phyloP scores from a whole-genome alignment of 108 stramenopile genomes.

The Pseudonitzschia pungens region DNA sequence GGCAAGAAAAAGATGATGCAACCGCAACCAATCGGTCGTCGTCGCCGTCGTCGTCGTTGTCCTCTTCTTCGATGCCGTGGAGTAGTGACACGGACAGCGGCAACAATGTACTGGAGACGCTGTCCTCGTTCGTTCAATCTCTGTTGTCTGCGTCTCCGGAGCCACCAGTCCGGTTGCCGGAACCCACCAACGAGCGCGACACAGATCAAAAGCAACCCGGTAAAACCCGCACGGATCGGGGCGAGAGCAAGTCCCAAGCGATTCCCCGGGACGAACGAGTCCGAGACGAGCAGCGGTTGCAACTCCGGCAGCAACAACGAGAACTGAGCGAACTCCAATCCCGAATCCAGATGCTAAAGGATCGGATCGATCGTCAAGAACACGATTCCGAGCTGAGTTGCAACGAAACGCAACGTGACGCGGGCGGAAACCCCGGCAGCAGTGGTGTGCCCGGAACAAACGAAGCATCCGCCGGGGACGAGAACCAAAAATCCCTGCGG shows the following conservation, averaged over 20 bases:
- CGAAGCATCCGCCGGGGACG: too few relatives aligned
- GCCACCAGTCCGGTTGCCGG: not conserved
- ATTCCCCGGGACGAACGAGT: not conserved
- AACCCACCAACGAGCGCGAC: not conserved
- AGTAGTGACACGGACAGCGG: not conserved
- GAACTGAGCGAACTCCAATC: constrained; percentile 6
- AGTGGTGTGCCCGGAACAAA: not conserved
- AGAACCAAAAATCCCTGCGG: too few relatives aligned
- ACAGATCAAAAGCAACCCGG: too few relatives aligned
- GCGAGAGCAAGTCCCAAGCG: not conserved
- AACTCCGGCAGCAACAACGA: not conserved
- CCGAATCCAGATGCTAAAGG: not conserved
- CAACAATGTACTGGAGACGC: not conserved
- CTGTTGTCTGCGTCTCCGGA: not conserved
- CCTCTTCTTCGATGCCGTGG: not conserved
- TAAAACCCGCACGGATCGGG: not conserved
- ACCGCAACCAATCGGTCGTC: not conserved
- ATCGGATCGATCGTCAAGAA: not conserved
- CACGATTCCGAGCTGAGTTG: not conserved
- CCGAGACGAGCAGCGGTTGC: not conserved
- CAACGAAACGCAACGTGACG: not conserved
- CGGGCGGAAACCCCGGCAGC: not conserved
- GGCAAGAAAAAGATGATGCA: constrained; percentile 9
- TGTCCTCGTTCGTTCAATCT: not conserved
- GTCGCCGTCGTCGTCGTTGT: not conserved